Base-by-base conservation (phyloP, 2,329 filamentous ascomycete genomes). In the Claviceps pazoutovae region DNA sequence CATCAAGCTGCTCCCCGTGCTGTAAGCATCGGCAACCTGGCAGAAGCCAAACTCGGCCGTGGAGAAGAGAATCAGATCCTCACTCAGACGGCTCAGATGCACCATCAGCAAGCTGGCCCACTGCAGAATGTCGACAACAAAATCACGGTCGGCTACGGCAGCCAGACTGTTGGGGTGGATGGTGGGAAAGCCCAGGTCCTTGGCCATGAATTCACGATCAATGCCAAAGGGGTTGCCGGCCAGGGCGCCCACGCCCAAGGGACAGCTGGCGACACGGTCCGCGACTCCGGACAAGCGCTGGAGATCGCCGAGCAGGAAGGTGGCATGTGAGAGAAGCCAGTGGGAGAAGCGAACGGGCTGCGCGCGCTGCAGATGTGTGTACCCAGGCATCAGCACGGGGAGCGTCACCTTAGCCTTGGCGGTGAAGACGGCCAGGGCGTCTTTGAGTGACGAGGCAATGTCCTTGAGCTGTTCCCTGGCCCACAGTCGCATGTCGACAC, bases 401-500 rank as follows among this genome's bases (percentile, higher is more conserved):
- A 50, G 49, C 17, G 30, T n/a, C 16, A 26, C 34, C 17, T 23
- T 23, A 3, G 48, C 37, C 26, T 43, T 50, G 26, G 21, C 21
- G 23, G 48, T 39, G 13, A 38, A 50, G 17, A 44, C 30, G 9
- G 3, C 16, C 2, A 50, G 48, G 5, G 37, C 8, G 11, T 30
- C 42, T 34, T 50, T 50, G 16, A 50, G 14, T 30, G 41, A 45
- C 36, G 17, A 17, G 3, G 49, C 19, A 26, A 62, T 61, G 39
- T 59, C 56, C 13, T 54, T 51, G 47, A 63, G 54, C 46, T 52
- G 53, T 34, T 61, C 58, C 38, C 60, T 56, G n/a, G 61, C 51
- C 83, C 83, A 87, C 58, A 87, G 67, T 43, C 84, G 75, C 79
- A 87, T 83, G 58, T 86, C 84, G 30, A 82, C 85, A 30, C 81